phyloP scores from a whole-genome alignment of 176 grass and related monocot genomes.

The Ananas comosus region DNA sequence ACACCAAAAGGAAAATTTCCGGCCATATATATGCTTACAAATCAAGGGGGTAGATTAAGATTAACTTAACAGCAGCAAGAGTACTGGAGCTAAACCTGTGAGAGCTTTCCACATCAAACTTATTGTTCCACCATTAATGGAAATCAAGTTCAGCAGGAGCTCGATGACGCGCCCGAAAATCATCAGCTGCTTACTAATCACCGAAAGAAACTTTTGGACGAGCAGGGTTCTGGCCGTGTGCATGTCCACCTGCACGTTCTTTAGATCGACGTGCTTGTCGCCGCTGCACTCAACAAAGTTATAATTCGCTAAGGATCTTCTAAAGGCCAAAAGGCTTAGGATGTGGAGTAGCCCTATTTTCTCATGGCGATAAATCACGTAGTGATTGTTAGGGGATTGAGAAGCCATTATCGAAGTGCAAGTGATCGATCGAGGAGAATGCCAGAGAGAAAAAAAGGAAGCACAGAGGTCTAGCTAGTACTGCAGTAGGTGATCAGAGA shows the following conservation, averaged over 20 bases:
- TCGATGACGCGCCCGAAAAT: constrained; percentile 25
- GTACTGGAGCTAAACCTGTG: not conserved
- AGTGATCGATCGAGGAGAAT: too few species aligned
- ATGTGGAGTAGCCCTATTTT: constrained; percentile 43
- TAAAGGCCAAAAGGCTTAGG: constrained; percentile 39
- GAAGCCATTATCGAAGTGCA: not conserved
- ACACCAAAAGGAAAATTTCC: not conserved
- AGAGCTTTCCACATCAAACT: constrained; percentile 39
- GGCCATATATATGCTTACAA: not conserved
- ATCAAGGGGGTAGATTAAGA: not conserved
- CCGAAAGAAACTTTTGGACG: constrained; percentile 30
- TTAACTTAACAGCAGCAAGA: not conserved
- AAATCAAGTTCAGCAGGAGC: constrained; percentile 46
- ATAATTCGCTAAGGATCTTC: constrained; percentile 29
- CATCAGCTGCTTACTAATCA: constrained; percentile 18
- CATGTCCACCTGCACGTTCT: constrained; percentile 13
- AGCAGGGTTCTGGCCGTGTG: constrained; percentile 24
- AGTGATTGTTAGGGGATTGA: not conserved
- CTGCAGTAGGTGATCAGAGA: too few species aligned
- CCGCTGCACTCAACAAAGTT: constrained; percentile 27
- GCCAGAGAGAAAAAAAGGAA: too few species aligned
- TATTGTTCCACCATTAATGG: constrained; percentile 46
- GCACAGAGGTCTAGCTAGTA: too few species aligned
- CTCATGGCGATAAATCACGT: constrained; percentile 43
- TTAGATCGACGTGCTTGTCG: constrained; percentile 8